Conservation (phyloP, 768 basidiomycete genomes). For the Boletus coccyginus region DNA sequence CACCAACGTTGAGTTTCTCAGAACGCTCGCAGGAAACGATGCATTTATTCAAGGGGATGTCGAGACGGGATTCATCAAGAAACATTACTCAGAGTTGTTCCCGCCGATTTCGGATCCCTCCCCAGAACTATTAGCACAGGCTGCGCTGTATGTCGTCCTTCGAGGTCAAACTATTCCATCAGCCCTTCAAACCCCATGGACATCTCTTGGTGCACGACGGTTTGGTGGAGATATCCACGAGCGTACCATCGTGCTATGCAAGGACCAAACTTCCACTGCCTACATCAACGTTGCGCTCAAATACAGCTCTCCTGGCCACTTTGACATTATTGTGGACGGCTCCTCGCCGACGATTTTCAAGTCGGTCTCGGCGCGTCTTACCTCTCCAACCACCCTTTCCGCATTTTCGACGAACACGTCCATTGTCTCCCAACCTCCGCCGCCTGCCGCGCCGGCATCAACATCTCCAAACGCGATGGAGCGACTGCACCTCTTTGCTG, state of each 20-base stretch:
- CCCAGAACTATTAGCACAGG: constrained; percentile 68
- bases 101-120: constrained; percentile 58
- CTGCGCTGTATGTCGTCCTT: constrained; percentile 71
- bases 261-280: constrained; percentile 44
- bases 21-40: constrained; percentile 69
- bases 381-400: constrained; percentile 51
- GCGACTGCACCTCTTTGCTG: constrained; percentile 71
- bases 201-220: constrained; percentile 64
- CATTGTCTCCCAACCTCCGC: constrained; percentile 67
- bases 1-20: constrained; percentile 89
- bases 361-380: constrained; percentile 56
- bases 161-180: constrained; percentile 49
- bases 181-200: constrained; percentile 57
- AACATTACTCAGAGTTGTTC: constrained; percentile 82
- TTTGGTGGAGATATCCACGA: constrained; percentile 74
- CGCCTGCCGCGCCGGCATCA: constrained; percentile 52
- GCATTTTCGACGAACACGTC: constrained; percentile 55
- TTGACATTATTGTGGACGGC: constrained; percentile 49
- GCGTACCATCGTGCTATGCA: constrained; percentile 59
- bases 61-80: constrained; percentile 94
- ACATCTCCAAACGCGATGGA: constrained; percentile 58
- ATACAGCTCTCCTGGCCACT: constrained; percentile 43
- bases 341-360: constrained; percentile 36
- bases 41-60: constrained; percentile 78
- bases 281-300: constrained; percentile 39